Evolutionary conservation across 2,329 filamentous ascomycete genomes (phyloP), one percentile per base, ranked within the genome.

Genomic region (Pseudogymnoascus sp.): DNA sequence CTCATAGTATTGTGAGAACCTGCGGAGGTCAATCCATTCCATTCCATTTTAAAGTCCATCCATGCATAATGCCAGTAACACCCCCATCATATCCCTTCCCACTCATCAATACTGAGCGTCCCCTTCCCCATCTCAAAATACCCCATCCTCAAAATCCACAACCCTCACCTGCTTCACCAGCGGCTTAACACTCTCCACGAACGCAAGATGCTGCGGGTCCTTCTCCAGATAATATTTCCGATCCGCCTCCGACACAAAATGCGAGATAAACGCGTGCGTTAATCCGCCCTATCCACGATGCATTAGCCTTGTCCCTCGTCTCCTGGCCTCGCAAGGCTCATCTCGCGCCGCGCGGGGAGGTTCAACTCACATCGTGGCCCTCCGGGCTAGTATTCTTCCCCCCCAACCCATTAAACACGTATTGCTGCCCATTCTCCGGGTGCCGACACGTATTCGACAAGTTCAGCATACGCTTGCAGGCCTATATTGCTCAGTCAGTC

Each of bases 251-350:
- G 71, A 85, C 8, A 80, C 78, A 62, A 91, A 91, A 66, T 89
- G 82, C 20, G 81, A 78, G 1, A 91, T 79, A 64, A 91, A 91
- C 0, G 78, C 85, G 69, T 91, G 88, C 0, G 85, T 85, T 58
- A 87, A 81, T 0, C 81, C 86, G 57, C 79, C 77, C 86, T 83
- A 22, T 34, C 38, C 43, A 18, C 28, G n/a, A n/a, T n/a, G n/a
- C 1, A 39, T 62, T 43, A 59, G 38, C 12, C 57, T 20, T 20
- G 20, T 57, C 28, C 50, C 5, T 11, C 5, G 14, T 16, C 38
- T 12, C 6, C 16, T 18, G n/a, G n/a, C n/a, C n/a, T n/a, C n/a
- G n/a, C 16, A 43, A 12, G 3, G 6, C 39, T 8, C 2, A 43
- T 25, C 20, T 14, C 11, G 11, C 11, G 12, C 8, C n/a, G 6